phyloP scores from a whole-genome alignment of 2,329 filamentous ascomycete species.

The Pseudocercospora musae region DNA sequence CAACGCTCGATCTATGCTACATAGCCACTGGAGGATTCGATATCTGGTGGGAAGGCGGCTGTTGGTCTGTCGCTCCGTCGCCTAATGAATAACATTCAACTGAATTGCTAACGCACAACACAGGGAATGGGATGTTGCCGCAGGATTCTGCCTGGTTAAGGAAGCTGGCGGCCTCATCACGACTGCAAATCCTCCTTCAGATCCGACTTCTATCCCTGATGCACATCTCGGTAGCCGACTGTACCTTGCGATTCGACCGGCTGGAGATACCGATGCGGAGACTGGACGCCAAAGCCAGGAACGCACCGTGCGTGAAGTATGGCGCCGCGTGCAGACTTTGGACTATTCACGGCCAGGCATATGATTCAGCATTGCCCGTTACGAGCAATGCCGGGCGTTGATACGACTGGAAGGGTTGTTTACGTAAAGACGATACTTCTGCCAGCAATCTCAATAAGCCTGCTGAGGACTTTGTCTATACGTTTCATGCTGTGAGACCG shows the following conservation, averaged over 20 bases:
- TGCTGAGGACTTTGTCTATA: neutral
- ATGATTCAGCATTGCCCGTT: constrained; percentile 6
- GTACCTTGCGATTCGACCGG: constrained; percentile 70
- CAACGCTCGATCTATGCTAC: constrained; percentile 71
- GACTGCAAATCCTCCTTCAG: constrained; percentile 66
- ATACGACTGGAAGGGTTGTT: neutral
- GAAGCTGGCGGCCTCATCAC: constrained; percentile 74
- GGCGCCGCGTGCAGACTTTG: constrained; percentile 63
- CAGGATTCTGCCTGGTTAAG: constrained; percentile 67
- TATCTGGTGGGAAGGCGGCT: constrained; percentile 77
- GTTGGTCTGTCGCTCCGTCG: constrained; percentile 20
- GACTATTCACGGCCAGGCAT: constrained; percentile 65
- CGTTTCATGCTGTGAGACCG: neutral
- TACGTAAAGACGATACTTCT: neutral
- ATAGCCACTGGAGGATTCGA: constrained; percentile 70
- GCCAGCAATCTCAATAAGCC: neutral
- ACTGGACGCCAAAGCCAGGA: constrained; percentile 66
- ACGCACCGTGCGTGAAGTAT: constrained; percentile 67
- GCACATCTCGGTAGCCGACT: constrained; percentile 64
- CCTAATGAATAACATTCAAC: neutral
- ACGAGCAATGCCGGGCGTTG: neutral
- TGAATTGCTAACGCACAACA: constrained; percentile 11
- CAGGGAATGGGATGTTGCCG: constrained; percentile 73
- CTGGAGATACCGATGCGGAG: constrained; percentile 59
- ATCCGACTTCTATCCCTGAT: constrained; percentile 56